phyloP scores from a whole-genome alignment of 352 stramenopile species.

The Pythium diclinum region DNA sequence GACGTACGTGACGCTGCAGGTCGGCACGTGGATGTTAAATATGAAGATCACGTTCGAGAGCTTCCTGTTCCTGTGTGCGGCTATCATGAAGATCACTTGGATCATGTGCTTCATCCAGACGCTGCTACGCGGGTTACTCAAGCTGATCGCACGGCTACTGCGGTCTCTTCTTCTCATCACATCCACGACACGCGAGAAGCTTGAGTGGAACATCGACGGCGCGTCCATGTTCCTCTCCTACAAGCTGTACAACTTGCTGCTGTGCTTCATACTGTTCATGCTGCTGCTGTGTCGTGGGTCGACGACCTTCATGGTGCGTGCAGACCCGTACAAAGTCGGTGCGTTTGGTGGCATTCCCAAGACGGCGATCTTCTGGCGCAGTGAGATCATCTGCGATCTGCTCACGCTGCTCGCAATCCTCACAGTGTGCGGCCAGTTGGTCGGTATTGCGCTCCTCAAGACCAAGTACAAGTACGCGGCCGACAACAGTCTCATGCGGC shows the following conservation, averaged over 20 bases:
- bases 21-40: conserved; percentile 59
- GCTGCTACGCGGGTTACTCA: conserved; percentile 28
- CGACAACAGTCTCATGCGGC: conserved; percentile 43
- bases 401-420: conserved; percentile 37
- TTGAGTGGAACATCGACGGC: conserved; percentile 54
- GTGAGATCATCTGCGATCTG: conserved; percentile 56
- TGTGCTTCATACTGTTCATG: conserved; percentile 41
- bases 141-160: conserved; percentile 30
- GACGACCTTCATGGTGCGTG: conserved; percentile 46
- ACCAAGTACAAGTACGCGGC: conserved; percentile 39
- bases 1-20: conserved; percentile 44
- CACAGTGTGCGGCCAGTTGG: conserved; percentile 25
- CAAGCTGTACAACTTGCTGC: conserved; percentile 56
- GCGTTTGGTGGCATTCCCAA: conserved; percentile 40
- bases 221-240: conserved; percentile 51
- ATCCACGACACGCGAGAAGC: conserved; percentile 24
- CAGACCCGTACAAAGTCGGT: conserved; percentile 26
- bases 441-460: conserved; percentile 31
- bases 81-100: conserved; percentile 53
- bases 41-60: conserved; percentile 45
- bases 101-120: conserved; percentile 55
- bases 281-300: conserved; percentile 34
- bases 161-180: conserved; percentile 37
- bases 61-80: conserved; percentile 53
- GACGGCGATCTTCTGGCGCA: conserved; percentile 45